phyloP scores from a whole-genome alignment of 768 basidiomycete genomes.

The Lentinula sp. region DNA sequence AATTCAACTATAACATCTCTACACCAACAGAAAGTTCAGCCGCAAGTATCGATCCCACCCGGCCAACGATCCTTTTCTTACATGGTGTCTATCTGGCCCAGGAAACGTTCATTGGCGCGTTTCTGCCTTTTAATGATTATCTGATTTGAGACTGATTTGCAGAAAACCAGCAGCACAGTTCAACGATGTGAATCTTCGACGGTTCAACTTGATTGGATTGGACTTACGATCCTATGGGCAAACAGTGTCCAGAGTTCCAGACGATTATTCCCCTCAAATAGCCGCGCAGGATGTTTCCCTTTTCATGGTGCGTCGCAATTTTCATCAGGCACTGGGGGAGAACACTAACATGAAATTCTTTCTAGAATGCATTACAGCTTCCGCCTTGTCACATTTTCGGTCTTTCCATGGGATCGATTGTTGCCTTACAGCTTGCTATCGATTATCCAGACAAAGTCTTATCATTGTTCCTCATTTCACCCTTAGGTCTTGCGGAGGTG shows the following conservation, averaged over 20 bases:
- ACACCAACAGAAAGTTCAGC: conserved; percentile 24
- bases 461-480: conserved; percentile 29
- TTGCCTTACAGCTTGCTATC: conserved; percentile 26
- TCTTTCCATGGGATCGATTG: conserved; percentile 28
- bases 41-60: conserved; percentile 18
- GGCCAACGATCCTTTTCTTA: conserved; percentile 29
- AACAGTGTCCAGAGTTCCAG: conserved; percentile 20
- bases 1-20: conserved; percentile 29
- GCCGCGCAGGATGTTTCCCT: conserved; percentile 27
- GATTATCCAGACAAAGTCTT: conserved; percentile 26
- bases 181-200: conserved; percentile 22
- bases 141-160: not conserved
- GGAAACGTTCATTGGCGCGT: conserved; percentile 26
- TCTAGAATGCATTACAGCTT: conserved; percentile 28
- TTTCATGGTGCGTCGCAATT: conserved; percentile 24
- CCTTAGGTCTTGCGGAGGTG: conserved; percentile 28
- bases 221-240: conserved; percentile 27
- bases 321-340: not conserved
- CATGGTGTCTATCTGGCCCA: conserved; percentile 28
- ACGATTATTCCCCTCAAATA: conserved; percentile 18
- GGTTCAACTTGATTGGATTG: conserved; percentile 30
- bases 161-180: conserved; percentile 20
- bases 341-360: not conserved
- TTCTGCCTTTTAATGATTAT: not conserved
- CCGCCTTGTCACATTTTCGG: conserved; percentile 33